Evolutionary conservation across 2,329 filamentous ascomycete genomes (phyloP).

Genomic region (Xylariales sp.): DNA sequence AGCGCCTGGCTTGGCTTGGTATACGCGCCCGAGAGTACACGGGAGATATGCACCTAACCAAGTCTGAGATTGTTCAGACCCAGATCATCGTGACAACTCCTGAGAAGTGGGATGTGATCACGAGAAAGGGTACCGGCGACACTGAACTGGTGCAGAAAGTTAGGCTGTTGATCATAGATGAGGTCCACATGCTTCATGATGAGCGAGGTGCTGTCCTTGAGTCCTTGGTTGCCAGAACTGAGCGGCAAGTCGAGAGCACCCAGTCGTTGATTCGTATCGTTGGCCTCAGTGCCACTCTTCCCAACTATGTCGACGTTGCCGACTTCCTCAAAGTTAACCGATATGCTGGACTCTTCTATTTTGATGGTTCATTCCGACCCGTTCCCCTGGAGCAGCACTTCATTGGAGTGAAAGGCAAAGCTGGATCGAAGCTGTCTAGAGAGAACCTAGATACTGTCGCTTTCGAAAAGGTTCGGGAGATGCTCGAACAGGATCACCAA

Average conservation of each 20-base stretch:
- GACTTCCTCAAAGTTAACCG: constrained; percentile 97
- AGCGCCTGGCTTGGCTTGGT: constrained; percentile 87
- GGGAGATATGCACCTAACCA: constrained; percentile 98
- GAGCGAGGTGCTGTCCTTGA: constrained; percentile 94
- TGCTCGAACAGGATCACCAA: constrained; percentile 89
- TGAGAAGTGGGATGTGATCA: constrained; percentile 99
- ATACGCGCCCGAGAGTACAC: constrained; percentile 91
- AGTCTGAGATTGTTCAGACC: constrained; percentile 89
- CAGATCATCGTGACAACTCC: constrained; percentile 98
- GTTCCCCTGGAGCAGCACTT: constrained; percentile 97
- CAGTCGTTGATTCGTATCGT: constrained; percentile 96
- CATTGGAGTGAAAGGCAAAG: constrained; percentile 89
- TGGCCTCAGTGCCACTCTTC: constrained; percentile 89
- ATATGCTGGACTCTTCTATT: constrained; percentile 90
- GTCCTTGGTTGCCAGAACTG: constrained; percentile 88
- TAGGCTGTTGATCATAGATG: constrained; percentile 90
- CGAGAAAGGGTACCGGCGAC: constrained; percentile 92
- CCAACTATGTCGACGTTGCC: constrained; percentile 94
- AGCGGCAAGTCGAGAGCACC: constrained; percentile 95
- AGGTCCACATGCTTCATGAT: constrained; percentile 99
- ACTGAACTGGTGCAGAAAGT: constrained; percentile 98
- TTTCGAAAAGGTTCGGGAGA: constrained; percentile 92
- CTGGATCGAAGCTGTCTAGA: constrained; percentile 72
- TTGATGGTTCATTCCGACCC: constrained; percentile 90
- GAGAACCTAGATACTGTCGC: constrained; percentile 85